Evolutionary conservation across 177 flowering plant genomes (phyloP), one percentile per base, ranked within the genome.

Genomic region (Vitis hybrid): DNA sequence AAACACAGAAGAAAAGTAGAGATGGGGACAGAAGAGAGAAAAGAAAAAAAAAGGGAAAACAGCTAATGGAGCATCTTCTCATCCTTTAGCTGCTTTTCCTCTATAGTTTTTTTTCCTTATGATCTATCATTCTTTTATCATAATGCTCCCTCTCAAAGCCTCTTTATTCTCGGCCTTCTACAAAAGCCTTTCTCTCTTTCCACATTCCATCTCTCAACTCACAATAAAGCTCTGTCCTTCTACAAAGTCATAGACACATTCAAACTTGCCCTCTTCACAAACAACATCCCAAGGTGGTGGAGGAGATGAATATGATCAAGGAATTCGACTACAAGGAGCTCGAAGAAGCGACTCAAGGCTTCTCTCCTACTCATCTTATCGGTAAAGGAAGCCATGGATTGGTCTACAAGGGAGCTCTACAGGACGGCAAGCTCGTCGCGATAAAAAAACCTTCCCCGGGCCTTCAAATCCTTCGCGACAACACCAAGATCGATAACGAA

Each of bases 351-450:
- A 91, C 97, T 0, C 65, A 83, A 1, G 74, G 77, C 63, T 91
- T 90, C 86, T 87, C 87, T 2, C 67, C 78, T 0, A 61, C 84
- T 5, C 58, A 65, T 5, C 77, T 90, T 12, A 66, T 91, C 2
- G 97, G 97, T 6, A 86, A 78, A 81, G 97, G 97, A 56, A 90
- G 94, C 86, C 93, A 91, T 72, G 94, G 94, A 22, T 77, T 77
- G 56, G 85, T 91, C 68, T 90, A 88, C 83, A 80, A 77, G 62
- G 97, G 75, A 19, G 26, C 65, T 31, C 86, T 90, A 52, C 26
- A 62, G 5, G 75, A 78, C 14, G 72, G 80, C 29, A 61, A 62
- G 5, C 18, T 72, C 3, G 79, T 88, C 1, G 97, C 97, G 1
- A 71, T 91, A 11, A 89, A 91, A 74, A 85, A 58, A 59, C 72